Percentiles rank a stretch among this genome's conserved stretches.
These are phyloP conservation scores for Neurospora sp. DNA, from an alignment of 2,329 filamentous ascomycete genomes.

Conservation along the genomic window DNA sequence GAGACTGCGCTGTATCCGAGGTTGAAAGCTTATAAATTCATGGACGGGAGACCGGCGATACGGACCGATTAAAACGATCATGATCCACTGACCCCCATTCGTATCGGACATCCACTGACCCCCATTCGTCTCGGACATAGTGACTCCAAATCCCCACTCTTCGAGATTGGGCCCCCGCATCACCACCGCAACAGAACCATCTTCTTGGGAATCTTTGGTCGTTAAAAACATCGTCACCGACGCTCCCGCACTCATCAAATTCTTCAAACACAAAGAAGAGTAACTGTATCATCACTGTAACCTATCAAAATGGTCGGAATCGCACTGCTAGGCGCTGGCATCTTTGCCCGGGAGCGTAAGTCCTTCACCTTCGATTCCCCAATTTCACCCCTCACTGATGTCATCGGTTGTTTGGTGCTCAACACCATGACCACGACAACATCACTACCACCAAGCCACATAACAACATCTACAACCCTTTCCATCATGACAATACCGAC, in stretches of 20 bases:
- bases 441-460: neutral
- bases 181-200: neutral
- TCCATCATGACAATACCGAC: too few species aligned
- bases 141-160: neutral
- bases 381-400: neutral
- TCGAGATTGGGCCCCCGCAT: neutral
- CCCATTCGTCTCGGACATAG: neutral
- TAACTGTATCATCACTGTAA: neutral
- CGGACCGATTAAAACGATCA: neutral
- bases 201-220: neutral
- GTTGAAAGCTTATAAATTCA: neutral
- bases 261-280: neutral
- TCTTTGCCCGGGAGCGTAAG: slow-evolving; percentile 23
- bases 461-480: too few species aligned
- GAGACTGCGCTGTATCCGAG: neutral
- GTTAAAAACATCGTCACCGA: neutral
- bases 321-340: slow-evolving; percentile 26
- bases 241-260: neutral
- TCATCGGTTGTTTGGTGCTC: neutral
- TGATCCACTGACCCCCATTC: neutral
- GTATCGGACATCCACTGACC: neutral
- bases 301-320: slow-evolving; percentile 20
- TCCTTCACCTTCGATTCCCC: neutral
- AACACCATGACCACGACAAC: neutral
- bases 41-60: neutral